Conservation (phyloP, 1,284 basidiomycete genomes). For the Tremellales sp. region DNA sequence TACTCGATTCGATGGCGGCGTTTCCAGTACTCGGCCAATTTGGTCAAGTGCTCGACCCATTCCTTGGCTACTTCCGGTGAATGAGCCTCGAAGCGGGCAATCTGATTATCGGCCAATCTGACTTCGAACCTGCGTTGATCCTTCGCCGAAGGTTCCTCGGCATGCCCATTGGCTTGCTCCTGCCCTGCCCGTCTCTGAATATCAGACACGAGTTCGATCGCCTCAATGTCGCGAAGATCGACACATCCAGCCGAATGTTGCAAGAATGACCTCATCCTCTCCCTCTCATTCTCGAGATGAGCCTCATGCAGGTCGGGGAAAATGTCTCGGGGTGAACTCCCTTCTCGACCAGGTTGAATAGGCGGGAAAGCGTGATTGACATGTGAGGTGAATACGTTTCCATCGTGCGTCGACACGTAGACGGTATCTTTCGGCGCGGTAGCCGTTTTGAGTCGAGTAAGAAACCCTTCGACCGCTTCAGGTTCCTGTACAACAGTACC, state of each 20-base stretch:
- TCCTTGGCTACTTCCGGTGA: constrained; percentile 30
- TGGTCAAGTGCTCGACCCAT: constrained; percentile 36
- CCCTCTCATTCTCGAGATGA: constrained; percentile 30
- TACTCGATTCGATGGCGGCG: constrained; percentile 40
- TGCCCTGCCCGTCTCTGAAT: neutral
- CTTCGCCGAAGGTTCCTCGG: constrained; percentile 2
- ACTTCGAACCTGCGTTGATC: constrained; percentile 29
- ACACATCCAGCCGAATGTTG: constrained; percentile 32
- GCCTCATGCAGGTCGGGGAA: constrained; percentile 30
- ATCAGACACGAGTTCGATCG: constrained; percentile 14
- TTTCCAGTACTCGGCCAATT: constrained; percentile 38
- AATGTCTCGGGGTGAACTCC: constrained; percentile 29
- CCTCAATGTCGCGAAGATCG: constrained; percentile 37
- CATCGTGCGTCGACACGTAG: constrained; percentile 39
- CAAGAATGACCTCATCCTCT: constrained; percentile 31
- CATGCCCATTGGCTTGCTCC: neutral
- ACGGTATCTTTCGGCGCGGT: constrained; percentile 22
- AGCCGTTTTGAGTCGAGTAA: constrained; percentile 24
- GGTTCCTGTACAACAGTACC: constrained; percentile 40
- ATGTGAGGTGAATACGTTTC: constrained; percentile 32
- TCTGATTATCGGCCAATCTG: constrained; percentile 14
- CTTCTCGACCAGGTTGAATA: constrained; percentile 22
- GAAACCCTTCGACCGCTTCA: constrained; percentile 41
- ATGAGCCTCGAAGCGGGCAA: constrained; percentile 28
- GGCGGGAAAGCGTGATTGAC: constrained; percentile 30